These are phyloP conservation scores for Spencermartinsiella ligniputridi DNA, from an alignment of 1,139 yeast species.

Conservation along the genomic window DNA sequence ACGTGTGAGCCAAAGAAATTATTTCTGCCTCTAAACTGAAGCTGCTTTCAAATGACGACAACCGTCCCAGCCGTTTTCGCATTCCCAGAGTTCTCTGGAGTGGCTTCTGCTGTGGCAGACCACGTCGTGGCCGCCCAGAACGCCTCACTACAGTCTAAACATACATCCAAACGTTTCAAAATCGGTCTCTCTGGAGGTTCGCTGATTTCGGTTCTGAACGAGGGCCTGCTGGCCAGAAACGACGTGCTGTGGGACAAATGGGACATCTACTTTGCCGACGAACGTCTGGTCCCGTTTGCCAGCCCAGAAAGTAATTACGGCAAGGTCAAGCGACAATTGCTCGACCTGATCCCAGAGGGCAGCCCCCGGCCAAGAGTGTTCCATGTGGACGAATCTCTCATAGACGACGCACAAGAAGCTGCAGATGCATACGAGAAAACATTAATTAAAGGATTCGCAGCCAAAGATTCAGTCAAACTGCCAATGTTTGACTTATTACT, in stretches of 20 bases:
- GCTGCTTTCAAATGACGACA: no score
- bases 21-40: no score
- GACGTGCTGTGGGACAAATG: constrained; percentile 89
- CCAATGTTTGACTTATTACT: constrained; percentile 90
- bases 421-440: constrained; percentile 90
- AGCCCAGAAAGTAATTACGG: constrained; percentile 87
- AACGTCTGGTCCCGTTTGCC: constrained; percentile 85
- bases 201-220: constrained; percentile 74
- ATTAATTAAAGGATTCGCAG: constrained; percentile 87
- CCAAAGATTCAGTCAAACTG: constrained; percentile 88
- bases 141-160: constrained; percentile 41
- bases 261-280: constrained; percentile 97
- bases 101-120: constrained; percentile 94
- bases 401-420: constrained; percentile 86
- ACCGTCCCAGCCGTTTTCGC: constrained; percentile 90
- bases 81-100: constrained; percentile 82
- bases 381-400: constrained; percentile 74
- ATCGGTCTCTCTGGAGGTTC: constrained; percentile 95
- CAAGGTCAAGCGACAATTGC: constrained; percentile 72
- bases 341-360: constrained; percentile 55
- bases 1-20: no score
- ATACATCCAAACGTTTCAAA: constrained; percentile 55
- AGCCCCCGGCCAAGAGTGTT: constrained; percentile 62
- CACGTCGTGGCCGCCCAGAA: constrained; percentile 86
- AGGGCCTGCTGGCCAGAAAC: constrained; percentile 70